These are phyloP conservation scores for Plenodomus tracheiphilus DNA, from an alignment of 2,329 filamentous ascomycete species.

Conservation along the genomic window DNA sequence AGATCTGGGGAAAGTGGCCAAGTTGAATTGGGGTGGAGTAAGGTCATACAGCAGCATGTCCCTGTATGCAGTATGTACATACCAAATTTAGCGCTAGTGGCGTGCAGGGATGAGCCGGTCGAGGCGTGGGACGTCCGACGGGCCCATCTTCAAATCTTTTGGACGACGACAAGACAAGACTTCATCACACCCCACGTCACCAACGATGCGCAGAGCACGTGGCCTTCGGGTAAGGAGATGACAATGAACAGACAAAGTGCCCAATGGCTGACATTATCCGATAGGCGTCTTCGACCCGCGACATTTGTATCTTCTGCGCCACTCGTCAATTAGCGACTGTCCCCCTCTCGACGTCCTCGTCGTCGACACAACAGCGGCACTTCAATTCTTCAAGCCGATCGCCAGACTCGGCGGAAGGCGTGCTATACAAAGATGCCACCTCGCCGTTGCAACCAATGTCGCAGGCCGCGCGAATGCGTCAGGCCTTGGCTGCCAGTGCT, in stretches of 20 bases:
- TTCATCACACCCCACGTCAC: conserved; percentile 5
- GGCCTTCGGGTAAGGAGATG: conserved; percentile 29
- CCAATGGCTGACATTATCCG: conserved; percentile 4
- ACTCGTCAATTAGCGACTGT: conserved; percentile 34
- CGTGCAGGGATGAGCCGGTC: conserved; percentile 15
- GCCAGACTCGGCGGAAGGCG: conserved; percentile 34
- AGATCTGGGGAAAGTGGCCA: background rate
- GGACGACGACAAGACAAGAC: conserved; percentile 1
- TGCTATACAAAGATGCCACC: conserved; percentile 30
- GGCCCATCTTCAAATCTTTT: conserved; percentile 18
- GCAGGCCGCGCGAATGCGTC: conserved; percentile 34
- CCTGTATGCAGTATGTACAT: too few species aligned
- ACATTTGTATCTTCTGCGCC: conserved; percentile 46
- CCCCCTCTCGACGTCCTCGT: conserved; percentile 12
- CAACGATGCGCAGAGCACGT: conserved; percentile 36
- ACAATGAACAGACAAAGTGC: background rate
- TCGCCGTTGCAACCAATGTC: conserved; percentile 22
- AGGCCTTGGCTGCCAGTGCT: conserved; percentile 24
- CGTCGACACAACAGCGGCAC: conserved; percentile 31
- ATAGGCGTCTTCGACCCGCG: conserved; percentile 40
- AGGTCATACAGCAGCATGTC: too few species aligned
- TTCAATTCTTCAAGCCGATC: conserved; percentile 39
- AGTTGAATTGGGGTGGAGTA: background rate
- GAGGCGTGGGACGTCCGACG: too few species aligned
- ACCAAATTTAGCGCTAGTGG: too few species aligned